Evolutionary conservation across 192 early-diverging fungal species (phyloP).

Genomic region (Gigaspora rosea): DNA sequence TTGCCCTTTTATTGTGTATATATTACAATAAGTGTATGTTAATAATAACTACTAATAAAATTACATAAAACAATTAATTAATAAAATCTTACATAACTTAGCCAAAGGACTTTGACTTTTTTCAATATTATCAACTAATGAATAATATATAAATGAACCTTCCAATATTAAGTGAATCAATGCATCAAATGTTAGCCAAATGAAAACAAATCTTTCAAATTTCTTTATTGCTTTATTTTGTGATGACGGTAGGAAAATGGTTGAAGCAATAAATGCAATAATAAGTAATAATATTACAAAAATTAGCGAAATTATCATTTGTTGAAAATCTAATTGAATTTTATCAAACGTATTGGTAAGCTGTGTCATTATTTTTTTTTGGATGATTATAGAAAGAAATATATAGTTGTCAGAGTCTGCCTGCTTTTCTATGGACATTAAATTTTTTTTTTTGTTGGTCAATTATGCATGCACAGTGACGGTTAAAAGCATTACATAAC

Average conservation of each 20-base stretch:
- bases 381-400: too few species aligned
- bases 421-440: too few species aligned
- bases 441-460: too few species aligned
- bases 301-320: neutral
- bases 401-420: too few species aligned
- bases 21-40: neutral
- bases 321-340: neutral
- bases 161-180: slow-evolving; percentile 42
- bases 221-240: neutral
- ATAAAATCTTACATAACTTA: slow-evolving; percentile 31
- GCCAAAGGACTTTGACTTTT: slow-evolving; percentile 30
- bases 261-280: neutral
- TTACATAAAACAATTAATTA: too few species aligned
- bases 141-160: slow-evolving; percentile 36
- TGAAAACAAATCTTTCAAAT: slow-evolving; percentile 31
- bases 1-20: slow-evolving; percentile 33
- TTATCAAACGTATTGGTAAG: too few species aligned
- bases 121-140: slow-evolving; percentile 35
- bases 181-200: slow-evolving; percentile 38
- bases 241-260: neutral
- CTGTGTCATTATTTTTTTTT: too few species aligned
- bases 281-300: slow-evolving; percentile 1
- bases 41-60: neutral
- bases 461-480: too few species aligned
- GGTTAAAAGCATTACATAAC: too few species aligned